Evolutionary conservation across 148 eudicot genomes (phyloP).

Genomic region (Rhododendron griersonianum): DNA sequence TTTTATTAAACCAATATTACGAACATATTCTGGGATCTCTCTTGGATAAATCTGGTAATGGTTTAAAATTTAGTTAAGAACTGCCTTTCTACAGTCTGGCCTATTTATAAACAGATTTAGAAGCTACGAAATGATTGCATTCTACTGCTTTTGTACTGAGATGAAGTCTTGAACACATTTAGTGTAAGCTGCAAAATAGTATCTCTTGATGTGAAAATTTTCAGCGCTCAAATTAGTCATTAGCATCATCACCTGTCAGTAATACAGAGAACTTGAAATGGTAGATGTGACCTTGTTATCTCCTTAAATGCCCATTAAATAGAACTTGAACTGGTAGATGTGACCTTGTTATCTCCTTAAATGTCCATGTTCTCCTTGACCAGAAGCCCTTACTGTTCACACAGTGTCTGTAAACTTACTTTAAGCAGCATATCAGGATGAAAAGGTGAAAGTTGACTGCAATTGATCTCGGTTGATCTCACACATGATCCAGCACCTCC

Average conservation of each 20-base stretch:
- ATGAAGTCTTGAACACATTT: background rate
- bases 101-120: background rate
- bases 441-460: background rate
- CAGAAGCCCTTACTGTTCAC: background rate
- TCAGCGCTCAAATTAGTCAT: no score
- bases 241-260: no score
- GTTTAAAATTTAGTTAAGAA: background rate
- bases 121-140: conserved; percentile 1
- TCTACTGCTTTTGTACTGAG: background rate
- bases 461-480: background rate
- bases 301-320: no score
- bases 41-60: background rate
- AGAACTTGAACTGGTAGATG: background rate
- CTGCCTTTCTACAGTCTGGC: background rate
- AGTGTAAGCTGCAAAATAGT: background rate
- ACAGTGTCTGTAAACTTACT: background rate
- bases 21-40: background rate
- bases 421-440: background rate
- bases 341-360: background rate
- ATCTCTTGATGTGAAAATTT: background rate
- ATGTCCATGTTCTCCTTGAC: background rate
- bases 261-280: no score
- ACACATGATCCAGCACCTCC: background rate
- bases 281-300: background rate
- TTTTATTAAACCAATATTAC: background rate